Evolutionary conservation across 2,329 filamentous ascomycete genomes (phyloP).

Genomic region (Claviceps maximensis): DNA sequence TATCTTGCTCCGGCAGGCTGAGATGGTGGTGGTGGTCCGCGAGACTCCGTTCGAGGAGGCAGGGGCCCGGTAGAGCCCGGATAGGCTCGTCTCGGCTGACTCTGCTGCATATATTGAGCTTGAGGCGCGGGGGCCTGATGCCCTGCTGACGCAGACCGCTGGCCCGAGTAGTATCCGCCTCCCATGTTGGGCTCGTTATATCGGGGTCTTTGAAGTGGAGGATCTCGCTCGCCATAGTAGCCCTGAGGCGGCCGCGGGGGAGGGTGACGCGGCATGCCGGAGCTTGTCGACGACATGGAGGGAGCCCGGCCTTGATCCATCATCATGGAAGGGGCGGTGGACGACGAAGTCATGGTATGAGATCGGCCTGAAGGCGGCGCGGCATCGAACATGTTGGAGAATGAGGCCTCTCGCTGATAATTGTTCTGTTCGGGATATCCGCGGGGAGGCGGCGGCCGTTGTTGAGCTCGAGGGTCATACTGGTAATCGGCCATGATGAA

Average conservation of each 20-base stretch:
- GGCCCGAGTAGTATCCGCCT: conserved; percentile 39
- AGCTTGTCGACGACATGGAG: conserved; percentile 52
- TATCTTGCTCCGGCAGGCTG: conserved; percentile 25
- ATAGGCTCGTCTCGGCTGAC: conserved; percentile 29
- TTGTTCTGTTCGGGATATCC: conserved; percentile 39
- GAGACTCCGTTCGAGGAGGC: conserved; percentile 52
- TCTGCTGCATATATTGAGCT: conserved; percentile 33
- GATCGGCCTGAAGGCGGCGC: conserved; percentile 78
- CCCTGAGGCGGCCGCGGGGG: conserved; percentile 40
- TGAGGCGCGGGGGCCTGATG: conserved; percentile 27
- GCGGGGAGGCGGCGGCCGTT: conserved; percentile 25
- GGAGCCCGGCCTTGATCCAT: conserved; percentile 55
- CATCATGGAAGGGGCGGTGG: conserved; percentile 39
- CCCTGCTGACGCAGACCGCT: conserved; percentile 38
- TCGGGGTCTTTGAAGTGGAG: conserved; percentile 15
- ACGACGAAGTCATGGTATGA: conserved; percentile 85
- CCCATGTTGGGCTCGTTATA: conserved; percentile 26
- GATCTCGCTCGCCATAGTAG: conserved; percentile 22
- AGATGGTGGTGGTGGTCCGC: conserved; percentile 35
- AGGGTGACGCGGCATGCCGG: conserved; percentile 47
- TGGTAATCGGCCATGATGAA: conserved; percentile 45
- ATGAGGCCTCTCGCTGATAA: conserved; percentile 82
- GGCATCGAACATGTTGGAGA: conserved; percentile 88
- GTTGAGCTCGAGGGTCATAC: conserved; percentile 35
- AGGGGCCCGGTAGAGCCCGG: conserved; percentile 34